Conservation (phyloP, 129 eudicot species). For the Smallanthus sonchifolius region DNA sequence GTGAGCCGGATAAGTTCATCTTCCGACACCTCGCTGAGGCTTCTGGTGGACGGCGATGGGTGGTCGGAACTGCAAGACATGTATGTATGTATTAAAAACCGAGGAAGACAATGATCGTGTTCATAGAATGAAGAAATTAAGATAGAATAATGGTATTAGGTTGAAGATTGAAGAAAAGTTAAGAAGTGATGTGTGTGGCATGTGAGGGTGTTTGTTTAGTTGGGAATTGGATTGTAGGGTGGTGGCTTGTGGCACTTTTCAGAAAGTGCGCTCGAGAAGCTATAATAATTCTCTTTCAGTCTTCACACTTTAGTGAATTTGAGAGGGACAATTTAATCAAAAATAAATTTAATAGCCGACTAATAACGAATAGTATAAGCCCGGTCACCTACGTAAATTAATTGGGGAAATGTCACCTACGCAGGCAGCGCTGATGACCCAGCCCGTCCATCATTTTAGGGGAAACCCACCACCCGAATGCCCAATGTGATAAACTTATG, state of each 20-base stretch:
- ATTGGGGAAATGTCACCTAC: no score
- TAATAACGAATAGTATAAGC: no score
- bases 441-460: no score
- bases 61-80: slow-evolving; percentile 62
- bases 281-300: background rate
- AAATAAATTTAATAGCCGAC: no score
- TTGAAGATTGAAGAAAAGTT: no score
- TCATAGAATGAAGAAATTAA: slow-evolving; percentile 1
- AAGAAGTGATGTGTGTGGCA: background rate
- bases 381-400: no score
- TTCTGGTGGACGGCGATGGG: slow-evolving; percentile 40
- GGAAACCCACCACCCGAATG: no score
- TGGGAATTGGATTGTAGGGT: background rate
- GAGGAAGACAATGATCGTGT: background rate
- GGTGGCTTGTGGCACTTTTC: background rate
- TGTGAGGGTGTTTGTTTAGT: background rate
- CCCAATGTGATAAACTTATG: no score
- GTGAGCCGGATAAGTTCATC: slow-evolving; percentile 39
- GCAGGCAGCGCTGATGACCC: no score
- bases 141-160: background rate
- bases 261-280: slow-evolving; percentile 16
- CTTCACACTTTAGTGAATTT: background rate
- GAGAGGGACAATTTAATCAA: no score
- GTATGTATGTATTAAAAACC: slow-evolving; percentile 20
- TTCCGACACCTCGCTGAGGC: slow-evolving; percentile 55